Evolutionary conservation across 805 yeast species (phyloP).

Genomic region (Tetrapisispora fleetii): DNA sequence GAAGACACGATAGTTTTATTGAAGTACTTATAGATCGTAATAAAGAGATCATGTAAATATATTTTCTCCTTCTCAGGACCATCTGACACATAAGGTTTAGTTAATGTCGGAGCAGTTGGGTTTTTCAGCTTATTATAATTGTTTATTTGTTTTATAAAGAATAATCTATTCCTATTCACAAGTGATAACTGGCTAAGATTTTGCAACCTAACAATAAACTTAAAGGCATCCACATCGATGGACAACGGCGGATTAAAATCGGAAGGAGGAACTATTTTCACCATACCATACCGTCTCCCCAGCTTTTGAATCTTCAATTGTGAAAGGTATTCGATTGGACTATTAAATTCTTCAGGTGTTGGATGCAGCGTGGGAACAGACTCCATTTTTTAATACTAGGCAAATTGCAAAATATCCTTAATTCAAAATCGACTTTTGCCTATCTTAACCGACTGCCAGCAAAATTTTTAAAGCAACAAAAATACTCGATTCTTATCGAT

Average conservation of each 20-base stretch:
- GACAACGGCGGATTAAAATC: conserved; percentile 43
- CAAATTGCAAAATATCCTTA: too few relatives aligned
- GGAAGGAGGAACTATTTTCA: conserved; percentile 60
- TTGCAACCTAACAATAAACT: conserved; percentile 62
- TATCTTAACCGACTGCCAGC: too few relatives aligned
- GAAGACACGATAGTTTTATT: neutral
- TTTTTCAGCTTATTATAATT: conserved; percentile 32
- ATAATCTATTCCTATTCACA: conserved; percentile 49
- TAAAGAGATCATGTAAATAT: conserved; percentile 34
- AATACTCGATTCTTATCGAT: too few relatives aligned
- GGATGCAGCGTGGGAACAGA: conserved; percentile 49
- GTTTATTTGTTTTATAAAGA: conserved; percentile 51
- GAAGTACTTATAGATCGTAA: conserved; percentile 22
- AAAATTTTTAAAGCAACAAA: too few relatives aligned
- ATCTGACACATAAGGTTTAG: neutral
- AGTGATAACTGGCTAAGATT: conserved; percentile 54
- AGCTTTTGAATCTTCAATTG: conserved; percentile 32
- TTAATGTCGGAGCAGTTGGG: neutral
- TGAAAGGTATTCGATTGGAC: conserved; percentile 61
- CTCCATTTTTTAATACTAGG: conserved; percentile 6
- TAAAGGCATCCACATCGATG: conserved; percentile 42
- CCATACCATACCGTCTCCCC: conserved; percentile 61
- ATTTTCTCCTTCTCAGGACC: conserved; percentile 6
- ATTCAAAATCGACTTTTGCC: too few relatives aligned
- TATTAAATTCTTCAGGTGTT: conserved; percentile 42